These are phyloP conservation scores for Colletotrichum lentis DNA, from an alignment of 2,329 filamentous ascomycete genomes.

Conservation along the genomic window DNA sequence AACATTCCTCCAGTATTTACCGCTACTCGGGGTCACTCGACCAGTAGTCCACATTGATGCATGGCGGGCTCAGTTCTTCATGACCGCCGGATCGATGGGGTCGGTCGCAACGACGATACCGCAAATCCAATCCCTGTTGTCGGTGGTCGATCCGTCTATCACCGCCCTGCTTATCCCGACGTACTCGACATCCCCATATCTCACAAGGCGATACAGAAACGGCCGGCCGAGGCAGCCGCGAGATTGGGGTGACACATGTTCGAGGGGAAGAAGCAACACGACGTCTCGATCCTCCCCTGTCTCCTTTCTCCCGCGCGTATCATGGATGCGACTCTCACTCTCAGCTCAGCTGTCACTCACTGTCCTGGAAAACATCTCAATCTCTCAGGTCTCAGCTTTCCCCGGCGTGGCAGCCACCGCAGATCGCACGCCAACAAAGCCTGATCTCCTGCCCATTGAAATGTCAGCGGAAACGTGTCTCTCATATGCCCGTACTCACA, in stretches of 20 bases:
- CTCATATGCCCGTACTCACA: not conserved
- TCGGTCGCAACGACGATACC: not conserved
- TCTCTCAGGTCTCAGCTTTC: not conserved
- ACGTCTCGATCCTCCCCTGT: not conserved
- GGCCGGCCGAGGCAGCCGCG: conserved; percentile 7
- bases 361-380: not conserved
- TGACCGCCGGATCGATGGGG: conserved; percentile 16
- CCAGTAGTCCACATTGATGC: conserved; percentile 18
- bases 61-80: conserved; percentile 20
- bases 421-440: not conserved
- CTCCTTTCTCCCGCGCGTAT: not conserved
- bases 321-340: not conserved
- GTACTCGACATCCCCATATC: not conserved
- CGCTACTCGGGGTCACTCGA: conserved; percentile 18
- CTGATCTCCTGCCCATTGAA: not conserved
- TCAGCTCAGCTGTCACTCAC: not conserved
- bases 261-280: conserved; percentile 15
- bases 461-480: conserved; percentile 3
- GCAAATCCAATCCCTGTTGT: not conserved
- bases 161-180: not conserved
- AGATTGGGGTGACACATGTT: conserved; percentile 27
- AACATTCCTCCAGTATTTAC: conserved; percentile 17
- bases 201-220: conserved; percentile 7
- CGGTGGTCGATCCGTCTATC: conserved; percentile 10
- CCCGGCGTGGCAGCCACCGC: not conserved